Percentiles rank a stretch among this genome's conserved stretches.
Evolutionary conservation across 2,329 filamentous ascomycete genomes (phyloP).

Genomic region (Dactylonectria estremocensis): DNA sequence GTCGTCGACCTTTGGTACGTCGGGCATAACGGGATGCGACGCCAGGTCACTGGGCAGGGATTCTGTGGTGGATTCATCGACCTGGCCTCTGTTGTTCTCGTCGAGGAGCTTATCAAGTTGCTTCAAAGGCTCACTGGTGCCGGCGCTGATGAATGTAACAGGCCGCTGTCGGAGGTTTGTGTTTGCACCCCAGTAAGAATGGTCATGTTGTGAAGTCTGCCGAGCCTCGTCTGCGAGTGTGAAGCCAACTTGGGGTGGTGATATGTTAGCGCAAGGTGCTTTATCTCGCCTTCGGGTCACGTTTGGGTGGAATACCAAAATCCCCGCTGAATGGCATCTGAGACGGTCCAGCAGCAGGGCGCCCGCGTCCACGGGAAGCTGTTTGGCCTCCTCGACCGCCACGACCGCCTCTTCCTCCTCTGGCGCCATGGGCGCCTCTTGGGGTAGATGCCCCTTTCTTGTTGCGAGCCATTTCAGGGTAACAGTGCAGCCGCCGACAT

Average conservation of each 20-base stretch:
- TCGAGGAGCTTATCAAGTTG: conserved; percentile 52
- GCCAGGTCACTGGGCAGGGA: background rate
- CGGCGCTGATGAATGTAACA: conserved; percentile 69
- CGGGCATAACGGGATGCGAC: background rate
- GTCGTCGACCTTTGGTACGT: background rate
- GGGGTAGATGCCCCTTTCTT: conserved; percentile 43
- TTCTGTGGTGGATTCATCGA: background rate
- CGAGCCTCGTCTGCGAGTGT: conserved; percentile 64
- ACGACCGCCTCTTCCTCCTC: conserved; percentile 39
- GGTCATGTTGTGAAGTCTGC: conserved; percentile 63
- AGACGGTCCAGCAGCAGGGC: conserved; percentile 22
- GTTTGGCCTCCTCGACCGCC: conserved; percentile 38
- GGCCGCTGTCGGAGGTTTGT: conserved; percentile 64
- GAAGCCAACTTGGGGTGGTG: conserved; percentile 43
- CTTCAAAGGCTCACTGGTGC: conserved; percentile 65
- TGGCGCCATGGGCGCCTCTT: conserved; percentile 37
- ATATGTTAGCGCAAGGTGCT: conserved; percentile 26
- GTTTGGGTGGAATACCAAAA: conserved; percentile 31
- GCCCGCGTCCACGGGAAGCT: conserved; percentile 31
- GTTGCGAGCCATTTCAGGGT: conserved; percentile 42
- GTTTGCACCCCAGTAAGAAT: conserved; percentile 56
- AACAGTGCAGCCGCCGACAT: conserved; percentile 32
- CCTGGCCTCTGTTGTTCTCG: conserved; percentile 4
- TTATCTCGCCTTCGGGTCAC: background rate
- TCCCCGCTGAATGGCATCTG: conserved; percentile 26